A percentile compares a stretch with the other conserved stretches of the same genome.
Evolutionary conservation across 768 basidiomycete species (phyloP).

Genomic region (Lactifluus echinatus): DNA sequence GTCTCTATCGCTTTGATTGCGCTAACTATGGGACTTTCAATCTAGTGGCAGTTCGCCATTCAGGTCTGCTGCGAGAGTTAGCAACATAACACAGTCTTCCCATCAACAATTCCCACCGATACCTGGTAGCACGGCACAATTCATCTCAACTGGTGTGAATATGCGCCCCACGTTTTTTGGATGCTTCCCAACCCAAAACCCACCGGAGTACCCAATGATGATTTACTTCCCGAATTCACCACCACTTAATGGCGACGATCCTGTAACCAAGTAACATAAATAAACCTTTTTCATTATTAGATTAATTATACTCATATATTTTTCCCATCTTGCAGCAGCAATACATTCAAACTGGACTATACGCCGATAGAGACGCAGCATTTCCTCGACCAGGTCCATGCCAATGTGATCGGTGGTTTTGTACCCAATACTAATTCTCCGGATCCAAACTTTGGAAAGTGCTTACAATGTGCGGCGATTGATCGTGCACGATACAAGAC

Average conservation of each 20-base stretch:
- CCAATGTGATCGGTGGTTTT: constrained; percentile 51
- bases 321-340: constrained; percentile 30
- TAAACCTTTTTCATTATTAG: background rate
- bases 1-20: background rate
- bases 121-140: constrained; percentile 42
- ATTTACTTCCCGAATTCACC: constrained; percentile 74
- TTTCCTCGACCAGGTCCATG: constrained; percentile 54
- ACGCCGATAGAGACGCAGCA: constrained; percentile 41
- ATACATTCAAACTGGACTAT: constrained; percentile 58
- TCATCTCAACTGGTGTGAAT: constrained; percentile 53
- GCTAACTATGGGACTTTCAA: background rate
- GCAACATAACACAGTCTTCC: constrained; percentile 35
- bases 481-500: constrained; percentile 27
- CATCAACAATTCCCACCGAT: constrained; percentile 61
- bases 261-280: constrained; percentile 51
- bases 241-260: constrained; percentile 50
- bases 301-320: background rate
- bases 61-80: constrained; percentile 36
- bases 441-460: constrained; percentile 50
- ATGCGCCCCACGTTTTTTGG: constrained; percentile 73
- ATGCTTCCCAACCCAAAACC: constrained; percentile 44
- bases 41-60: constrained; percentile 47
- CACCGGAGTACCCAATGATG: constrained; percentile 55
- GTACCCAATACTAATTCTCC: constrained; percentile 46
- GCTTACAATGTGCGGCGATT: constrained; percentile 62